A percentile compares a stretch with the other conserved stretches of the same genome.
phyloP scores from a whole-genome alignment of 1,284 basidiomycete species.

The Neotropicomus parvogracilis region DNA sequence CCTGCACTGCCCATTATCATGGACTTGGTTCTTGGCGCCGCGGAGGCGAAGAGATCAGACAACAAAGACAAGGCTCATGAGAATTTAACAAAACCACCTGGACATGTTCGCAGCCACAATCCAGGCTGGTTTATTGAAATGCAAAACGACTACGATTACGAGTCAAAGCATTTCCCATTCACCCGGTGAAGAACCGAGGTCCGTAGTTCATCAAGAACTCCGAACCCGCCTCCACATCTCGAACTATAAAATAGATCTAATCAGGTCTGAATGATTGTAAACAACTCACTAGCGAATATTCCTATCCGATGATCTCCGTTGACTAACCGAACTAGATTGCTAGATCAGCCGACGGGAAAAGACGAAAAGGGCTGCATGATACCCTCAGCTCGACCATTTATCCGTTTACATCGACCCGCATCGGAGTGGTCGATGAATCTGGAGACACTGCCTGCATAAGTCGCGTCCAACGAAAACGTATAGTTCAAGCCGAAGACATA shows the following conservation, averaged over 20 bases:
- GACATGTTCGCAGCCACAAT: not conserved
- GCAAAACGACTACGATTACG: not conserved
- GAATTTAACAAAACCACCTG: slow-evolving; percentile 10
- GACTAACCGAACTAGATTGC: slow-evolving; percentile 45
- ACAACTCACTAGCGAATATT: slow-evolving; percentile 48
- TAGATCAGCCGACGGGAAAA: slow-evolving; percentile 4
- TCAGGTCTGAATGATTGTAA: not conserved
- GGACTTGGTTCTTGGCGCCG: not conserved
- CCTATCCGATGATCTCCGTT: slow-evolving; percentile 59
- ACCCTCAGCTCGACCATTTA: slow-evolving; percentile 49
- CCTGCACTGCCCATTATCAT: not conserved
- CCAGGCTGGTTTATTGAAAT: not conserved
- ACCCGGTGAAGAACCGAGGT: slow-evolving; percentile 37
- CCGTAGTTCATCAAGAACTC: slow-evolving; percentile 57
- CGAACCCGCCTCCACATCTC: slow-evolving; percentile 36
- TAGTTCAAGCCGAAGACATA: slow-evolving; percentile 55
- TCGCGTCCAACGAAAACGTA: slow-evolving; percentile 45
- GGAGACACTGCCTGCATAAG: slow-evolving; percentile 51
- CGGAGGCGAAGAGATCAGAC: not conserved
- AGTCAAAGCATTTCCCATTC: not conserved
- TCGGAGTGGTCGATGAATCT: slow-evolving; percentile 57
- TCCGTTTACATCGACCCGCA: slow-evolving; percentile 9
- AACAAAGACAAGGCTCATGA: not conserved
- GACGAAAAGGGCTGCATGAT: slow-evolving; percentile 6
- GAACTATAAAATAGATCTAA: slow-evolving; percentile 24